Evolutionary conservation across 2,329 filamentous ascomycete species (phyloP).

Genomic region (Emericellopsis atlantica): DNA sequence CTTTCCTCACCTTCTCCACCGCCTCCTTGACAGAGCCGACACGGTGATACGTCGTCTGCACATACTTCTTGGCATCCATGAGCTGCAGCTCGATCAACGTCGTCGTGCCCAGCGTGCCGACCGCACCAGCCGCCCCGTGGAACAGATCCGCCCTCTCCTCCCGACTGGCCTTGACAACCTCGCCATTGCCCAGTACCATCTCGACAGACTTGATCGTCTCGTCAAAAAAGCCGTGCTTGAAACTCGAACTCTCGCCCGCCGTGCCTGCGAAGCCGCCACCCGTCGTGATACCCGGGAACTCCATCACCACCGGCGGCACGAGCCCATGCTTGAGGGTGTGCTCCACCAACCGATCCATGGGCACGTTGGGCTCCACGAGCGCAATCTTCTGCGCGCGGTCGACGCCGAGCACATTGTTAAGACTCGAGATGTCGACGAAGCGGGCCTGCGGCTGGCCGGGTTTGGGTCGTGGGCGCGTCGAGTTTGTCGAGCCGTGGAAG

Average conservation of each 20-base stretch:
- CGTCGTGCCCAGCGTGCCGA: conserved; percentile 55
- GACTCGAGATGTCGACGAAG: conserved; percentile 49
- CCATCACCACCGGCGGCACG: conserved; percentile 56
- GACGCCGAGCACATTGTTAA: conserved; percentile 52
- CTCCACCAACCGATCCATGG: conserved; percentile 52
- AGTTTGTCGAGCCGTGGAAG: conserved; percentile 67
- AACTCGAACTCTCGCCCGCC: conserved; percentile 57
- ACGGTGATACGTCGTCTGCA: conserved; percentile 50
- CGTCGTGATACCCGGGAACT: conserved; percentile 60
- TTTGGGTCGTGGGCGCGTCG: conserved; percentile 41
- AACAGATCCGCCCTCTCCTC: conserved; percentile 43
- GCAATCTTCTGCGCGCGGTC: conserved; percentile 42
- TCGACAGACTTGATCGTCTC: conserved; percentile 50
- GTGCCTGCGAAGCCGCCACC: conserved; percentile 61
- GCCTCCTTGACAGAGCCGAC: conserved; percentile 33
- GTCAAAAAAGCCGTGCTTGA: conserved; percentile 61
- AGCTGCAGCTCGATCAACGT: conserved; percentile 55
- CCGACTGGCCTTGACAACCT: conserved; percentile 40
- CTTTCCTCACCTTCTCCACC: conserved; percentile 33
- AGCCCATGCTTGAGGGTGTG: conserved; percentile 40
- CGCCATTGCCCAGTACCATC: conserved; percentile 56
- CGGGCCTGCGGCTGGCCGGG: conserved; percentile 10
- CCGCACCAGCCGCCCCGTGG: conserved; percentile 49
- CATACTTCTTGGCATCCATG: conserved; percentile 45
- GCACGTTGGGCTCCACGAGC: conserved; percentile 62